These are phyloP conservation scores for Acanthochlamys bracteata DNA, from an alignment of 106 monocot genomes.

Conservation along the genomic window DNA sequence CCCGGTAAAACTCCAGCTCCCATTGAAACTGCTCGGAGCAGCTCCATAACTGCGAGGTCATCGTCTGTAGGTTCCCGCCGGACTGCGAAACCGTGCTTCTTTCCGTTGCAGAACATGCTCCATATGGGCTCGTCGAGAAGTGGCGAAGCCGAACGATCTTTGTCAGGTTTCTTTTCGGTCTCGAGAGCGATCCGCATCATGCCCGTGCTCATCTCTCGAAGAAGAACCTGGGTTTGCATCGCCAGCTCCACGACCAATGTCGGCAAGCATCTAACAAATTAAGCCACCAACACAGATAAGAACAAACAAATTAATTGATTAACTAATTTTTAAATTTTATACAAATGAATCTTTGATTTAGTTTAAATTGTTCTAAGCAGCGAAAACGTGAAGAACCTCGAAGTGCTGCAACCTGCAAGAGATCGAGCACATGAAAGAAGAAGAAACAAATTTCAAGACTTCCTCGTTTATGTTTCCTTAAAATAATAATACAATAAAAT, in stretches of 20 bases:
- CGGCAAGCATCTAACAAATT: constrained; percentile 38
- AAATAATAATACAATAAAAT: no score
- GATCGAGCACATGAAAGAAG: no score
- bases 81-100: constrained; percentile 50
- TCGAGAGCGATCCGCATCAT: constrained; percentile 69
- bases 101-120: constrained; percentile 76
- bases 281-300: no score
- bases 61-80: constrained; percentile 41
- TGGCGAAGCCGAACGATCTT: neutral
- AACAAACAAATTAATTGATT: no score
- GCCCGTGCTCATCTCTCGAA: constrained; percentile 54
- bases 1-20: constrained; percentile 65
- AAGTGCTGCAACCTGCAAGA: no score
- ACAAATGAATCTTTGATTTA: no score
- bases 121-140: constrained; percentile 57
- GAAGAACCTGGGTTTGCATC: constrained; percentile 49
- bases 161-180: constrained; percentile 39
- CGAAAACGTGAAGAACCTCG: no score
- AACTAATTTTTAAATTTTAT: no score
- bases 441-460: no score
- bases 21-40: constrained; percentile 47
- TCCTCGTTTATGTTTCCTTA: no score
- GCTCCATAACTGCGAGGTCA: constrained; percentile 54
- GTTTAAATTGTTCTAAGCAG: no score
- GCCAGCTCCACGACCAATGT: constrained; percentile 52